A percentile compares a stretch with the other conserved stretches of the same genome.
phyloP scores from a whole-genome alignment of 73 alveolate genomes.

The Tetrahymena thermophila region DNA sequence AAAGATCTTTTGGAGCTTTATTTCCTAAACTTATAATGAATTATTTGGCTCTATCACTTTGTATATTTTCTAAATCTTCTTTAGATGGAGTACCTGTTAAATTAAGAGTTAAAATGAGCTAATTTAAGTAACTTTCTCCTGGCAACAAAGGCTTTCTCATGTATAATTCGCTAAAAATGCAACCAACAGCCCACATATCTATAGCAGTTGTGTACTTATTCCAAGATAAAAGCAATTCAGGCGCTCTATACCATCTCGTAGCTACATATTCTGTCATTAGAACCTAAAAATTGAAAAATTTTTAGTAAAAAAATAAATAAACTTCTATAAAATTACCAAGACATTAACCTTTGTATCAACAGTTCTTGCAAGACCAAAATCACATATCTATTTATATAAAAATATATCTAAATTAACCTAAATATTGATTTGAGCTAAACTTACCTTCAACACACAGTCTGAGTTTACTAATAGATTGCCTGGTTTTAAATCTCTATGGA shows the following conservation, averaged over 20 bases:
- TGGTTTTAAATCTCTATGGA: slow-evolving; percentile 73
- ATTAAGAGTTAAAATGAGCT: slow-evolving; percentile 52
- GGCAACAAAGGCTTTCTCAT: slow-evolving; percentile 56
- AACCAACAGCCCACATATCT: slow-evolving; percentile 86
- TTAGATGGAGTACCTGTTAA: slow-evolving; percentile 60
- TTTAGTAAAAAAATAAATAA: background rate
- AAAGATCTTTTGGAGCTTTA: slow-evolving; percentile 23
- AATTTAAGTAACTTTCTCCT: slow-evolving; percentile 39
- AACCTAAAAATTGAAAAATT: slow-evolving; percentile 31
- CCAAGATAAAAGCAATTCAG: slow-evolving; percentile 58
- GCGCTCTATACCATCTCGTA: slow-evolving; percentile 86
- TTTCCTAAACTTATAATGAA: slow-evolving; percentile 24
- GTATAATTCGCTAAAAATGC: slow-evolving; percentile 65
- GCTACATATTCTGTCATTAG: slow-evolving; percentile 69
- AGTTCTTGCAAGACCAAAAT: slow-evolving; percentile 45
- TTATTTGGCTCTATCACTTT: slow-evolving; percentile 20
- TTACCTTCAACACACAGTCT: slow-evolving; percentile 25
- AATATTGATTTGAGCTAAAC: background rate
- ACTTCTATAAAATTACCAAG: background rate
- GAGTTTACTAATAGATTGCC: slow-evolving; percentile 24
- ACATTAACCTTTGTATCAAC: slow-evolving; percentile 9
- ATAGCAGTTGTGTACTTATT: slow-evolving; percentile 49
- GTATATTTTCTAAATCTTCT: slow-evolving; percentile 22
- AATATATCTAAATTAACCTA: background rate
- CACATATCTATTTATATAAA: slow-evolving; percentile 6